Conservation (phyloP, 2,329 filamentous ascomycete genomes). For the Piedraia hortae region DNA sequence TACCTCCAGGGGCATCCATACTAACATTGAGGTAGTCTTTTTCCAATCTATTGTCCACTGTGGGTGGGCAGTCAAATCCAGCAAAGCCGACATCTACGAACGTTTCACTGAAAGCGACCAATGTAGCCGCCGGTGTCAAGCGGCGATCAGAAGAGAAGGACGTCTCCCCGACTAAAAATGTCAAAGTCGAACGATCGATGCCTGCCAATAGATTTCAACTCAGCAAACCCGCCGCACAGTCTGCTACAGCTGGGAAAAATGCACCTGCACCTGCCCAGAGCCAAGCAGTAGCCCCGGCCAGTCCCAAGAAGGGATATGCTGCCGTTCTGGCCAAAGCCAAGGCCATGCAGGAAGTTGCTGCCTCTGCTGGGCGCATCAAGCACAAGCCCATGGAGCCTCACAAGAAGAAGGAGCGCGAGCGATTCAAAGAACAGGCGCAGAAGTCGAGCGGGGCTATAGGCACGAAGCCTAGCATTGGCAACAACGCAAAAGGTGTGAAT, state of each 20-base stretch:
- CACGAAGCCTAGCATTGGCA: too few relatives aligned
- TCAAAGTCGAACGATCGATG: too few relatives aligned
- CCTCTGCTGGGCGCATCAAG: slow-evolving; percentile 37
- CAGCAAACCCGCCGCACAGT: slow-evolving; percentile 3
- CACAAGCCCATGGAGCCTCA: slow-evolving; percentile 44
- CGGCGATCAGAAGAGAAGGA: slow-evolving; percentile 14
- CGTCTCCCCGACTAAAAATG: too few relatives aligned
- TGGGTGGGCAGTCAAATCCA: too few relatives aligned
- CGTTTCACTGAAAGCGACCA: slow-evolving; percentile 5
- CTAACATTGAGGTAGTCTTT: too few relatives aligned
- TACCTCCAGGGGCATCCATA: too few relatives aligned
- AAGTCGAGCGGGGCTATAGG: too few relatives aligned
- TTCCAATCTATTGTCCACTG: too few relatives aligned
- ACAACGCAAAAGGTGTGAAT: too few relatives aligned
- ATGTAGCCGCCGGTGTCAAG: slow-evolving; percentile 10
- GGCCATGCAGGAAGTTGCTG: slow-evolving; percentile 33
- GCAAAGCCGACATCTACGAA: too few relatives aligned
- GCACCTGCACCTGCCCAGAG: slow-evolving; percentile 3
- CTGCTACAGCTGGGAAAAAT: slow-evolving; percentile 1
- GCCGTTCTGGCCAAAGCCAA: slow-evolving; percentile 49
- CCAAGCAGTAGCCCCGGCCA: slow-evolving; percentile 3
- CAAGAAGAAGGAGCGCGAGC: slow-evolving; percentile 26
- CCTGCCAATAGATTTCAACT: too few relatives aligned
- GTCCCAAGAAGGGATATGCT: slow-evolving; percentile 38
- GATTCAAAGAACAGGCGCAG: slow-evolving; percentile 13